Base-by-base conservation (phyloP, 208 protist species). In the Trypanosoma avium region DNA sequence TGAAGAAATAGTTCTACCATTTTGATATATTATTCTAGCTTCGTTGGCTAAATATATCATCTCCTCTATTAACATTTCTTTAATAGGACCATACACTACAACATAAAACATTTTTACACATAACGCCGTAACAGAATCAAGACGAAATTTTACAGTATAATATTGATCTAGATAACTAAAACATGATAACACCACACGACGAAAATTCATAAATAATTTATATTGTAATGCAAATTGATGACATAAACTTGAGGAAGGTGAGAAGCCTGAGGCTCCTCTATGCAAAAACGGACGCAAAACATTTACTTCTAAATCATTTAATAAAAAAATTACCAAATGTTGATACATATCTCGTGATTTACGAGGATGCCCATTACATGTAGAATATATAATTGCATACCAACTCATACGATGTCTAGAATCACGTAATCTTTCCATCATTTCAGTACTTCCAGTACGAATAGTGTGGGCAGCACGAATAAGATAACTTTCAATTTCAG, bases 161-260 rank as follows among this genome's bases (percentile, higher is more conserved):
- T 84, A 88, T 68, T 92, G 83, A 67, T 95, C 84, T 0, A 95
- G 75, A 72, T 93, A 95, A 30, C 80, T 64, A 59, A 95, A 93
- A 58, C 82, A 87, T 17, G 87, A 93, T n/a, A 86, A 63, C 9
- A 86, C 83, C 24, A 86, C 74, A 10, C 76, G 63, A 59, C 80
- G 73, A 33, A 93, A 90, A 13, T 72, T 22, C 22, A 69, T 60
- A 30, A 90, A 93, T 17, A 73, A 73, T 12, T 56, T 67, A 77
- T 79, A 89, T 52, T 88, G 82, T 45, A 78, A 54, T 17, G 74
- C 70, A 56, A 91, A 91, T 24, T 69, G 55, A 46, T 62, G 68
- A 55, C 74, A 86, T 10, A 78, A 27, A 24, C 72, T 56, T 12
- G 58, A 46, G 17, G 50, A 57, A 27, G 40, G 38, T n/a, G 19